A percentile compares a stretch with the other conserved stretches of the same genome.
phyloP scores from a whole-genome alignment of 768 basidiomycete genomes.

The Podaxis carcinomalis region DNA sequence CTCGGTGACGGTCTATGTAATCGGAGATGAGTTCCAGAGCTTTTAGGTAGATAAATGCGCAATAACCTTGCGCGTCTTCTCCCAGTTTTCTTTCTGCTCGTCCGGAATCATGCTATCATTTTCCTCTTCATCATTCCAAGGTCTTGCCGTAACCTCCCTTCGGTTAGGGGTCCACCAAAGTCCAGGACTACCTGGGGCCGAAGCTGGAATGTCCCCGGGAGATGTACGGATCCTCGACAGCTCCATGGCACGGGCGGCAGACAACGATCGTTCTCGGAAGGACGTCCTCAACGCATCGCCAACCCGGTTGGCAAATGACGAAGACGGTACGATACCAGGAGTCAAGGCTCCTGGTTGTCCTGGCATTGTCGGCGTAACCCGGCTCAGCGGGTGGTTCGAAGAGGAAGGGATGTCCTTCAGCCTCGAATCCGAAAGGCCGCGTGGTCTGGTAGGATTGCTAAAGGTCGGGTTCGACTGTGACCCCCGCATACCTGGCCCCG shows the following conservation, averaged over 20 bases:
- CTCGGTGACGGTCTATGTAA: constrained; percentile 30
- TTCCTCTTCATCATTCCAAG: constrained; percentile 26
- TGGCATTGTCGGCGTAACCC: not conserved
- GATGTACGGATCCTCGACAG: constrained; percentile 3
- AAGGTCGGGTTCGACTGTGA: constrained; percentile 1
- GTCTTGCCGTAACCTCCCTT: constrained; percentile 20
- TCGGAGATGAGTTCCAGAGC: constrained; percentile 9
- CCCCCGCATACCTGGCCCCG: constrained; percentile 2
- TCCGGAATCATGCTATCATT: constrained; percentile 30
- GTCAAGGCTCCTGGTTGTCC: not conserved
- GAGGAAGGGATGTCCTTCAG: not conserved
- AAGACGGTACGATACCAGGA: constrained; percentile 2
- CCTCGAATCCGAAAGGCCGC: constrained; percentile 6
- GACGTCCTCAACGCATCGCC: constrained; percentile 14
- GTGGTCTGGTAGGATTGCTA: not conserved
- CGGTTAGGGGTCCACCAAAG: constrained; percentile 5
- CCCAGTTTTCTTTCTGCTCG: constrained; percentile 35
- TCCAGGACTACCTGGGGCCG: constrained; percentile 1
- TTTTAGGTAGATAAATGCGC: not conserved
- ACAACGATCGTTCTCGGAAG: constrained; percentile 20
- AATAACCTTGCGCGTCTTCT: constrained; percentile 31
- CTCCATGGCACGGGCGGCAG: constrained; percentile 13
- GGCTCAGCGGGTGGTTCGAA: not conserved
- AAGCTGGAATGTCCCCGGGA: constrained; percentile 10
- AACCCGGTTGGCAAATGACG: not conserved